A percentile compares a stretch with the other conserved stretches of the same genome.
Evolutionary conservation across 176 grass and related monocot genomes (phyloP).

Genomic region (Triticum turgidum): DNA sequence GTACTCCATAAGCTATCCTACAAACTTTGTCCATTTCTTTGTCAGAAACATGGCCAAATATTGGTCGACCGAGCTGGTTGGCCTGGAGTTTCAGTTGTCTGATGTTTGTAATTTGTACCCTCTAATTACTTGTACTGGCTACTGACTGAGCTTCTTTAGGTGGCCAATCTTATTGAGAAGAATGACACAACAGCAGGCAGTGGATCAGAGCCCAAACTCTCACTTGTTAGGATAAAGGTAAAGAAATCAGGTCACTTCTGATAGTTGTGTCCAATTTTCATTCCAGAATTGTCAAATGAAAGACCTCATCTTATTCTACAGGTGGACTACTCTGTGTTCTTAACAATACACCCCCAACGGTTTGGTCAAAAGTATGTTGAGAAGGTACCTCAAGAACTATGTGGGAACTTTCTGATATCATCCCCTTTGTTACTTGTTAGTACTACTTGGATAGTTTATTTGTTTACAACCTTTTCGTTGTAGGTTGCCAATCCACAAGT

Average conservation of each 20-base stretch:
- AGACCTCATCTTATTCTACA: constrained; percentile 21
- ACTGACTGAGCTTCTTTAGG: constrained; percentile 37
- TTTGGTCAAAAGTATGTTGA: constrained; percentile 23
- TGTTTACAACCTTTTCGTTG: too few relatives aligned
- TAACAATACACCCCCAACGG: constrained; percentile 55
- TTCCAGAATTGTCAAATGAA: not conserved
- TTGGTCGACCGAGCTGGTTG: not conserved
- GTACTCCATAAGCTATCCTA: too few relatives aligned
- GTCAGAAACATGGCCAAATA: not conserved
- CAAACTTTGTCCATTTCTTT: not conserved
- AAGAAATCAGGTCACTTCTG: constrained; percentile 17
- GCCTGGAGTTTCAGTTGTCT: constrained; percentile 1
- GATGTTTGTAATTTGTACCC: not conserved
- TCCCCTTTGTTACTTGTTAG: too few relatives aligned
- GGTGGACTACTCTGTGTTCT: constrained; percentile 66
- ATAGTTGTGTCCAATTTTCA: not conserved
- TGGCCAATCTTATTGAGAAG: constrained; percentile 60
- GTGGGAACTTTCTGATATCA: too few relatives aligned
- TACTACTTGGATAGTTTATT: too few relatives aligned
- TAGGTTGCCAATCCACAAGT: too few relatives aligned
- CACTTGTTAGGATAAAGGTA: constrained; percentile 85
- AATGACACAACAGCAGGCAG: constrained; percentile 33
- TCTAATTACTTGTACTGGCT: constrained; percentile 3
- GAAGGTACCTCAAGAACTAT: too few relatives aligned
- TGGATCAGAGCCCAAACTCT: constrained; percentile 53